phyloP scores from a whole-genome alignment of 768 basidiomycete species.

The Cystobasidiopsis lactophilus region DNA sequence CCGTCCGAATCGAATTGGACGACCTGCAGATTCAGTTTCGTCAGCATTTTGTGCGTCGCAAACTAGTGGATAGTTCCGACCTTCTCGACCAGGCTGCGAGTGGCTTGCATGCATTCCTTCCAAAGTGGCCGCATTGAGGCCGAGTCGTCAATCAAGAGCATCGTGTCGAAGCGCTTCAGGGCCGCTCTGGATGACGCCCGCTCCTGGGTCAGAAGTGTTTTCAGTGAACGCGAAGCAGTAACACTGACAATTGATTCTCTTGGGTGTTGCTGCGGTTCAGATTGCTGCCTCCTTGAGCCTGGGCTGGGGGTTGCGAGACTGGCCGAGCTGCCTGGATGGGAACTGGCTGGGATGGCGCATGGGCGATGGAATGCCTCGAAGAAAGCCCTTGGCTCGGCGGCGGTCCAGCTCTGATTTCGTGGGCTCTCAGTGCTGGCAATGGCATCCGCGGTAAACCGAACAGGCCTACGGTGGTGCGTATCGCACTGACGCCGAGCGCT shows the following conservation, averaged over 20 bases:
- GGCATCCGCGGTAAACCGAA: too few relatives aligned
- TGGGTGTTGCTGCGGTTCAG: not conserved
- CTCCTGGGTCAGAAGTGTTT: not conserved
- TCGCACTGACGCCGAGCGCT: too few relatives aligned
- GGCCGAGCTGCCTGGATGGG: too few relatives aligned
- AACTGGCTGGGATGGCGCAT: too few relatives aligned
- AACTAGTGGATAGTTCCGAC: not conserved
- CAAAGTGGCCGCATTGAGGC: slow-evolving; percentile 13
- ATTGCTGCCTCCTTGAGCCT: too few relatives aligned
- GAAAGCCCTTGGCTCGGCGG: too few relatives aligned
- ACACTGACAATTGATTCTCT: slow-evolving; percentile 1
- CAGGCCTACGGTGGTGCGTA: too few relatives aligned
- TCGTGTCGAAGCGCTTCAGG: slow-evolving; percentile 5
- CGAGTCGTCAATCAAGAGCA: slow-evolving; percentile 13
- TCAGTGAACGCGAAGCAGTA: not conserved
- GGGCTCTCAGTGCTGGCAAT: too few relatives aligned
- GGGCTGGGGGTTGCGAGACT: too few relatives aligned
- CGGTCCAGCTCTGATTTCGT: too few relatives aligned
- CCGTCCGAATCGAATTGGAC: slow-evolving; percentile 6
- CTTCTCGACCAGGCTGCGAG: slow-evolving; percentile 11
- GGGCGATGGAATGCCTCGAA: too few relatives aligned
- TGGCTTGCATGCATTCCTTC: slow-evolving; percentile 9
- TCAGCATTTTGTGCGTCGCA: not conserved
- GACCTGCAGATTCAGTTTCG: not conserved
- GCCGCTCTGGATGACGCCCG: not conserved